A percentile compares a stretch with the other conserved stretches of the same genome.
Evolutionary conservation across 1,284 basidiomycete species (phyloP).

Genomic region (Rugosomyces carneus): DNA sequence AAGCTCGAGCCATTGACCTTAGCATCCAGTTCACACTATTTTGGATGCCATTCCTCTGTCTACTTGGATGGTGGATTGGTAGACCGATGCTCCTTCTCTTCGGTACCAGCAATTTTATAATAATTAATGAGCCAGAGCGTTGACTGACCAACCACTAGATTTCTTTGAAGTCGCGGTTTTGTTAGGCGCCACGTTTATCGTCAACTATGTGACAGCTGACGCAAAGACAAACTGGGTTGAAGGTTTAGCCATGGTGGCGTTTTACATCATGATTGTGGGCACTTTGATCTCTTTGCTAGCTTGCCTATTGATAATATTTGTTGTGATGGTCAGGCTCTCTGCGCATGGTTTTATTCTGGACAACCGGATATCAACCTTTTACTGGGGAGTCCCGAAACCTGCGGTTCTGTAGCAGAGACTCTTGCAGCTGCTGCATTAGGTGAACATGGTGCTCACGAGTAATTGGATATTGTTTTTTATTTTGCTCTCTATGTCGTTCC

Average conservation of each 20-base stretch:
- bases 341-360: slow-evolving; percentile 49
- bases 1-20: slow-evolving; percentile 56
- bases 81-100: slow-evolving; percentile 52
- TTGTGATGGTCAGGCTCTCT: slow-evolving; percentile 30
- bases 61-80: slow-evolving; percentile 54
- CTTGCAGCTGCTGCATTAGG: slow-evolving; percentile 7
- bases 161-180: slow-evolving; percentile 56
- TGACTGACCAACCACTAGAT: slow-evolving; percentile 18
- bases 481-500: neutral
- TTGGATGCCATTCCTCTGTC: slow-evolving; percentile 57
- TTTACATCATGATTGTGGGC: slow-evolving; percentile 46
- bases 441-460: neutral
- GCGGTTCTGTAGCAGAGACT: slow-evolving; percentile 14
- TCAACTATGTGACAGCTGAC: slow-evolving; percentile 68
- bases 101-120: slow-evolving; percentile 28
- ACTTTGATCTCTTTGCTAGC: neutral
- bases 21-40: slow-evolving; percentile 64
- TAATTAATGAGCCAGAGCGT: neutral
- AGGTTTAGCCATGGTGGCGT: slow-evolving; percentile 54
- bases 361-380: slow-evolving; percentile 34
- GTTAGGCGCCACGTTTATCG: slow-evolving; percentile 58
- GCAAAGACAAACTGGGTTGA: slow-evolving; percentile 68
- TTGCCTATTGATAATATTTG: neutral
- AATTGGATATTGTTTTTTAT: neutral
- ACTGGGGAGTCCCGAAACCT: slow-evolving; percentile 13